Evolutionary conservation across 768 basidiomycete genomes (phyloP), one percentile per base, ranked within the genome.

Genomic region (Tulasnella sp.): DNA sequence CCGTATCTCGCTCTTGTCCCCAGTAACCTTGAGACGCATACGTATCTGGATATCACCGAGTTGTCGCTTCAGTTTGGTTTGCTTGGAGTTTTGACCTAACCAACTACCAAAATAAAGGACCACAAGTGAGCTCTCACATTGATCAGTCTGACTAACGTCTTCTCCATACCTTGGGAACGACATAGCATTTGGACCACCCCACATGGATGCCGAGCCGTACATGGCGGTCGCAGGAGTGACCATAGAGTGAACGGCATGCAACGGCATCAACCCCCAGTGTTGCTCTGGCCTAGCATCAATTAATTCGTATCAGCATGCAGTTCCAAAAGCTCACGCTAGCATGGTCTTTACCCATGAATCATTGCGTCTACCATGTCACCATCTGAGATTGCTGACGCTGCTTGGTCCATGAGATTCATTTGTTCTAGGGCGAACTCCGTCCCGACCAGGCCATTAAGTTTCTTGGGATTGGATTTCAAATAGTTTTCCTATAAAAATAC

Each of bases 81-180:
- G 86, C 68, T 94, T 95, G 60, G 96, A 98, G 71, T 98, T 98
- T 68, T 98, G 92, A 8, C 95, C 95, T 11, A 99, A 83, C 91
- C 92, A 99, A 67, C 94, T 97, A 65, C 2, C 34, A 43, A 24
- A 63, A 42, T 10, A 11, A 42, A 49, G 9, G 34, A 56, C 56
- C 13, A 56, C 41, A 61, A 15, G 53, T 19, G 21, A 44, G 43
- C 44, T 23, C n/a, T n/a, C n/a, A n/a, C n/a, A n/a, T n/a, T n/a
- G n/a, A n/a, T n/a, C n/a, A n/a, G n/a, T n/a, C n/a, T n/a, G n/a
- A 43, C 21, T 17, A 10, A 23, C 29, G 30, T 9, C 26, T 8
- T 19, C 23, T 2, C 77, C 86, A 56, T 70, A 95, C 93, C 83
- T 81, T 41, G 93, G 93, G 77, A 96, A 96, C 0, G 80, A 67